Evolutionary conservation across 306 rosid species (phyloP), one percentile per base, ranked within the genome.

Genomic region (Trifolium repens): DNA sequence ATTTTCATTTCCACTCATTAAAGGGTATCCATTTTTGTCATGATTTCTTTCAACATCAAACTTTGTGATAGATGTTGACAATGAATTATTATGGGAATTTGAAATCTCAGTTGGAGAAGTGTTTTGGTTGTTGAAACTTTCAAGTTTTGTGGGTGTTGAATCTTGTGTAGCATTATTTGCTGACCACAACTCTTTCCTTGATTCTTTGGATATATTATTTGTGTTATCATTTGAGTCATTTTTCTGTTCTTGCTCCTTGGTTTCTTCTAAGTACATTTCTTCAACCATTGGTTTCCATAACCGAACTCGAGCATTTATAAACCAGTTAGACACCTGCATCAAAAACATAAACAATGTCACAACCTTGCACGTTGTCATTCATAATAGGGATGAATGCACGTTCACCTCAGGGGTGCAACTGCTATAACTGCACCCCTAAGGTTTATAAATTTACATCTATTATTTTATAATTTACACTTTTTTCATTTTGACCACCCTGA

Each of bases 261-360:
- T 42, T 81, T 92, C 97, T 81, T 92, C 96, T 67, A 80, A 4
- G 83, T 91, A 91, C 96, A 91, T 91, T 63, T 89, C 97, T 76
- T 91, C 97, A 8, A 91, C 97, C 97, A 91, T 91, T 74, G 97
- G 97, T 63, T 91, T 91, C 97, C 97, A 91, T 3, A 91, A 86
- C 66, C 97, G 87, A 86, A 91, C 97, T 81, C 97, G 84, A 7
- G 97, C 97, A 59, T 91, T 91, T 68, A 91, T 91, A 71, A 91
- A 91, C 97, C 97, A 91, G 75, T 91, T 91, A 2, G 97, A 89
- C 40, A 91, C 97, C 97, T 91, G 87, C 57, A 64, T 78, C 55
- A 4, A 4, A 24, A 44, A 37, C 42, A 3, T 60, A 5, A 15
- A 34, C 68, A 62, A 40, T 16, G 13, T 53, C 1, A 39, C 42